Base-by-base conservation (phyloP, 352 stramenopile genomes). In the Phytophthora rubi region DNA sequence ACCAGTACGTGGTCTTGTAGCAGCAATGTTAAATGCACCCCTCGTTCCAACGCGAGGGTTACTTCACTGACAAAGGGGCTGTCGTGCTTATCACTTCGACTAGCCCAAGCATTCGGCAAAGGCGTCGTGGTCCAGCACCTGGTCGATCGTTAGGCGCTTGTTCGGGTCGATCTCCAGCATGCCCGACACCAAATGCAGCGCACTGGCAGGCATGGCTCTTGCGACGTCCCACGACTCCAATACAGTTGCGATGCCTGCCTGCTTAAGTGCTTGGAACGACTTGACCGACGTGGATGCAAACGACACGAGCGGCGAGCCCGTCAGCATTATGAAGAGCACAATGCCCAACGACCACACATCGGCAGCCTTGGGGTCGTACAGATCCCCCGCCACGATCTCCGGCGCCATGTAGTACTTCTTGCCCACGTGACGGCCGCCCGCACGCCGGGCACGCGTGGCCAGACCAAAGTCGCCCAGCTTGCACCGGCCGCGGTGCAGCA, bases 391-490 rank as follows among this genome's bases (percentile, higher is more conserved):
- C 21, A 71, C 59, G 53, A 80, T 64, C 49, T 80, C 73, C 0
- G 73, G 68, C 15, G 73, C 73, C 47, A 68, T 71, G 39, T 73
- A 82, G 67, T 79, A 80, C 33, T 66, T 62, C 51, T 83, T 83
- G 26, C 76, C 76, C 53, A 55, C 68, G 18, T 45, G 53, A n/a
- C 23, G 49, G 10, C 16, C 49, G 8, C 54, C 13, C 2, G 7
- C 26, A 9, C 42, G 44, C 5, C 6, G 30, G 23, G 23, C 56
- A 26, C 62, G 70, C 59, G 53, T 68, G n/a, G 68, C 64, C 30
- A 89, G 59, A 0, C 81, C 79, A 53, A 89, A 88, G 52, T 88
- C 80, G 12, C 68, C 60, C 28, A 90, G 70, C 58, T 90, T 88
- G 63, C 77, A 79, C 9, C 47, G 6, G 60, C 78, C 48, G 65